Evolutionary conservation across 768 basidiomycete species (phyloP), one percentile per base, ranked within the genome.

Genomic region (Mycena sanguinolenta): DNA sequence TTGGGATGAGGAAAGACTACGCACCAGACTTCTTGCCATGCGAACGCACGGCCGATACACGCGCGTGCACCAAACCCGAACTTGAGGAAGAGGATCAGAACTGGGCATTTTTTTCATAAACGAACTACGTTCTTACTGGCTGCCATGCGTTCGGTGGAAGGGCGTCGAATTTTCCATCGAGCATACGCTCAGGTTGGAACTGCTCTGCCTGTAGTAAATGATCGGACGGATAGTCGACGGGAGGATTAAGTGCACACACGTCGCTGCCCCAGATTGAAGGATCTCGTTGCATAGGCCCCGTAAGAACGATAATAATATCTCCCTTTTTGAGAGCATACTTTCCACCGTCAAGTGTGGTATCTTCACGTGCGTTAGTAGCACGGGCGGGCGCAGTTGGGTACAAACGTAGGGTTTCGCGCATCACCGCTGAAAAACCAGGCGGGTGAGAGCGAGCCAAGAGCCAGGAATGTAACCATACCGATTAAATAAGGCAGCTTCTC

Each of bases 201-300:
- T 83, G 80, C 8, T 82, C 75, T 7, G 82, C 86, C 75, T 88
- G 21, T 12, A n/a, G 6, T n/a, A 19, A 39, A n/a, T 42, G 25
- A 36, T 21, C n/a, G n/a, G n/a, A n/a, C n/a, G n/a, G n/a, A n/a
- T n/a, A n/a, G n/a, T n/a, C n/a, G n/a, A n/a, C n/a, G n/a, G n/a
- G n/a, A n/a, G n/a, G n/a, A n/a, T n/a, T n/a, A n/a, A 23, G 23
- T 30, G 36, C 27, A 81, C 83, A 67, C 72, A 85, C 86, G 73
- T 88, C 84, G 39, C 85, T 84, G 2, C 87, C 87, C 84, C 84
- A 88, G 0, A 86, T 81, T 17, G 70, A 72, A 2, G 83, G 81
- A 70, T 88, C 86, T 17, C 80, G 73, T 52, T 85, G 84, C 54
- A 81, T 73, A 23, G 72, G 73, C 44, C 74, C 73, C 6, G 77